Evolutionary conservation across 352 stramenopile species (phyloP), one percentile per base, ranked within the genome.

Genomic region (Pythium aristosporum): DNA sequence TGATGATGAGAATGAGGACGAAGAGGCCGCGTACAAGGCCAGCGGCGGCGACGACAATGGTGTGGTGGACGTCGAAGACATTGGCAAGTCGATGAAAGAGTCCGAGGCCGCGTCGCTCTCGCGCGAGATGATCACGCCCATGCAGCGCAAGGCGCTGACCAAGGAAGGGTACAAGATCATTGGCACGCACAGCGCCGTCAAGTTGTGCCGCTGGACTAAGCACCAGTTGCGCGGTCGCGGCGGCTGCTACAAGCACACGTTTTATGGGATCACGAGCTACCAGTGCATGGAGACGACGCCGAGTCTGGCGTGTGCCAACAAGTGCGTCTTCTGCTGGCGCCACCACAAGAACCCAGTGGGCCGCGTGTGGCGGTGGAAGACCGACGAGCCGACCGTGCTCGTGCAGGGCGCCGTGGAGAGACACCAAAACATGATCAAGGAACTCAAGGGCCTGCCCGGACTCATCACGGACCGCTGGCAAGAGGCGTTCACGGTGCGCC

Each of bases 161-260:
- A 99, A 99, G 73, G 96, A 99, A 82, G 97, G 97, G 12, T 99
- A 99, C 78, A 98, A 98, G 69, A 90, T 99, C 65, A 99, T 99
- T 68, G 97, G 97, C 18, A 98, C 92, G 4, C 97, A 99, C 72
- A 98, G 88, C 55, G 97, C 97, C 18, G 97, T 99, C 34, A 99
- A 99, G 78, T 76, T 99, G 6, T 99, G 97, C 61, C 91, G 97
- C 13, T 99, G 97, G 97, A 99, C 96, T 13, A 99, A 99, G 75
- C 94, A 99, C 73, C 97, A 99, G 65, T 77, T 99, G 16, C 88
- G 96, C 42, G 97, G 97, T 21, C 85, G 96, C 46, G 97, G 97
- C 43, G 97, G 96, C 18, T 99, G 97, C 76, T 99, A 99, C 85
- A 99, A 99, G 75, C 97, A 99, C 71, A 98, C 95, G 18, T 99